Evolutionary conservation across 169 alveolate species (phyloP).

Genomic region (Plasmodium fragile): DNA sequence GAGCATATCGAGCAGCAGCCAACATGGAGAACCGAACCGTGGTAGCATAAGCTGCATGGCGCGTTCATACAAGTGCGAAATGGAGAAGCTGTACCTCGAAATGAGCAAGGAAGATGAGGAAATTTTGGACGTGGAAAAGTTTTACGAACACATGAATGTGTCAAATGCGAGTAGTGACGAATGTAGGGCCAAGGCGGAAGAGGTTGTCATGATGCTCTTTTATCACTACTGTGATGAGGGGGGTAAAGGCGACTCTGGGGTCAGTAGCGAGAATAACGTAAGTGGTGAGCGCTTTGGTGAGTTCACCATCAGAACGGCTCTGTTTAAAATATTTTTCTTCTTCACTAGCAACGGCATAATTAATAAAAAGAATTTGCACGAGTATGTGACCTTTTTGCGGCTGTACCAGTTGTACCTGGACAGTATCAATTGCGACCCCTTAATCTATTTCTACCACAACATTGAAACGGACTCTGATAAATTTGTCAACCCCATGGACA

Average conservation of each 20-base stretch:
- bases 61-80: neutral
- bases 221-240: slow-evolving; percentile 23
- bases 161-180: neutral
- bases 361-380: slow-evolving; percentile 21
- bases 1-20: slow-evolving; percentile 3
- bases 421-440: neutral
- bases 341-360: slow-evolving; percentile 49
- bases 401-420: slow-evolving; percentile 25
- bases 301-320: slow-evolving; percentile 1
- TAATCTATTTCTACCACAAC: slow-evolving; percentile 27
- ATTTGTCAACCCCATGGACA: neutral
- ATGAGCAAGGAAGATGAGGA: slow-evolving; percentile 4
- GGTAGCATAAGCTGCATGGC: neutral
- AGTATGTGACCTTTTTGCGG: slow-evolving; percentile 11
- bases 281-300: neutral
- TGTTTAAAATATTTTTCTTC: slow-evolving; percentile 24
- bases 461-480: slow-evolving; percentile 9
- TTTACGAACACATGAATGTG: slow-evolving; percentile 27
- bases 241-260: neutral
- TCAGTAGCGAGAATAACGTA: neutral
- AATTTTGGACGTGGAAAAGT: slow-evolving; percentile 9
- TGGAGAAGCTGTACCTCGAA: slow-evolving; percentile 26
- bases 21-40: neutral
- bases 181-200: slow-evolving; percentile 1
- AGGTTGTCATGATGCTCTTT: slow-evolving; percentile 36